A percentile compares a stretch with the other conserved stretches of the same genome.
Conservation (phyloP, 2,329 filamentous ascomycete genomes). For the Colletotrichum chlorophyti region DNA sequence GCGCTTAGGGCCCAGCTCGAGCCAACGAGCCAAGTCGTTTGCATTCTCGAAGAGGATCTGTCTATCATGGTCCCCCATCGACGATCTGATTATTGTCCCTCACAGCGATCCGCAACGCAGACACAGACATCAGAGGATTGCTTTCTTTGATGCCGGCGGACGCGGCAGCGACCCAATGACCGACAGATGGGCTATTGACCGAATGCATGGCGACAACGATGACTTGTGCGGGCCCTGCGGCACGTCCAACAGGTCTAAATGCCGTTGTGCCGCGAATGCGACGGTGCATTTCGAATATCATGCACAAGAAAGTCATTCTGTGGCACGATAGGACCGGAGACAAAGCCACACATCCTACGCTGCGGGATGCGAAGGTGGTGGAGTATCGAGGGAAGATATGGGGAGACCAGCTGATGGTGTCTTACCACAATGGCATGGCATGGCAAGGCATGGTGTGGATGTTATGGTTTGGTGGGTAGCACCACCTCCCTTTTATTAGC, state of each 20-base stretch:
- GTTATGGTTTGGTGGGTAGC: conserved; percentile 2
- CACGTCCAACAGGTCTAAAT: conserved; percentile 6
- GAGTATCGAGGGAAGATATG: background rate
- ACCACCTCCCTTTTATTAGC: too few species aligned
- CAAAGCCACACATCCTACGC: background rate
- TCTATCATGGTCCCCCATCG: conserved; percentile 12
- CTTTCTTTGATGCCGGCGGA: background rate
- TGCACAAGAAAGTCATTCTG: background rate
- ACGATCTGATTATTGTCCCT: conserved; percentile 15
- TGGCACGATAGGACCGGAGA: conserved; percentile 13
- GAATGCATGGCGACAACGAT: background rate
- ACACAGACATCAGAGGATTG: background rate
- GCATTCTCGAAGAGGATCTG: conserved; percentile 17
- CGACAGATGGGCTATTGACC: background rate
- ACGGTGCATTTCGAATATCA: background rate
- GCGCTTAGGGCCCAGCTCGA: conserved; percentile 1
- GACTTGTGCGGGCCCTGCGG: background rate
- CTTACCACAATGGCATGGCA: conserved; percentile 16
- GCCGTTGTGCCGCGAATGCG: conserved; percentile 16
- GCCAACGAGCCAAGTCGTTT: conserved; percentile 19
- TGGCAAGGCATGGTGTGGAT: too few species aligned
- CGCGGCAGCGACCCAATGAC: background rate
- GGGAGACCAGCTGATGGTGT: conserved; percentile 24
- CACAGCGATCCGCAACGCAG: conserved; percentile 8
- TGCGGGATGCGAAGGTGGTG: conserved; percentile 5